A percentile compares a stretch with the other conserved stretches of the same genome.
phyloP scores from a whole-genome alignment of 192 early-diverging fungal genomes.

The Umbelopsis sp. region DNA sequence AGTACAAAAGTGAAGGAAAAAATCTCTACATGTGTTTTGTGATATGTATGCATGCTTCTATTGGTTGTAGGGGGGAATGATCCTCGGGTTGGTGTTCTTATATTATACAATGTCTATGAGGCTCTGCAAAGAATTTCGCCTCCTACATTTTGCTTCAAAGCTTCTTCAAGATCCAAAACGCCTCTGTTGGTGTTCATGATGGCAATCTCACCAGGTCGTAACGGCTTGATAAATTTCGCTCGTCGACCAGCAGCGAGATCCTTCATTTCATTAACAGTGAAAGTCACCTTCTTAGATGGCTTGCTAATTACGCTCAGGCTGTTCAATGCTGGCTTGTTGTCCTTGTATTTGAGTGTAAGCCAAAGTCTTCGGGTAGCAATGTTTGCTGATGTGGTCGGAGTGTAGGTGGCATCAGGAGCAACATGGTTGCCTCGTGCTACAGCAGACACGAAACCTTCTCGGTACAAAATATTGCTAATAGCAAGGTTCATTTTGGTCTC shows the following conservation, averaged over 20 bases:
- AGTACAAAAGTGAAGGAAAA: background rate
- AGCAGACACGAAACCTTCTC: conserved; percentile 87
- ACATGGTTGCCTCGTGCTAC: conserved; percentile 78
- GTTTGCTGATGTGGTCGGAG: conserved; percentile 80
- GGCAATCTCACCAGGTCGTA: conserved; percentile 89
- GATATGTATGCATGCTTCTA: too few relatives aligned
- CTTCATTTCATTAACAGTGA: conserved; percentile 80
- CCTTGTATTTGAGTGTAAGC: conserved; percentile 93
- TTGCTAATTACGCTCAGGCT: conserved; percentile 84
- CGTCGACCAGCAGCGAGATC: conserved; percentile 74
- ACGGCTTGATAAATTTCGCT: conserved; percentile 77
- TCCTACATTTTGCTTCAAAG: conserved; percentile 79
- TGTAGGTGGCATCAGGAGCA: conserved; percentile 72
- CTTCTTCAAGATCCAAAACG: conserved; percentile 89
- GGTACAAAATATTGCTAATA: conserved; percentile 84
- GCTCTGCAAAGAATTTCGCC: conserved; percentile 86
- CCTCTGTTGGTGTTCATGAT: conserved; percentile 87
- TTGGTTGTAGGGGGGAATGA: too few relatives aligned
- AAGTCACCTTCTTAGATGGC: conserved; percentile 80
- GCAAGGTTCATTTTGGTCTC: conserved; percentile 86
- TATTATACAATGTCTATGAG: conserved; percentile 26
- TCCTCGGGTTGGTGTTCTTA: too few relatives aligned
- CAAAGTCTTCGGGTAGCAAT: conserved; percentile 85
- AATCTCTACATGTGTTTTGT: too few relatives aligned
- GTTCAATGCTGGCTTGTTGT: conserved; percentile 78